Conservation (phyloP, 2,329 filamentous ascomycete species). For the Penicillium fuscoglaucum region DNA sequence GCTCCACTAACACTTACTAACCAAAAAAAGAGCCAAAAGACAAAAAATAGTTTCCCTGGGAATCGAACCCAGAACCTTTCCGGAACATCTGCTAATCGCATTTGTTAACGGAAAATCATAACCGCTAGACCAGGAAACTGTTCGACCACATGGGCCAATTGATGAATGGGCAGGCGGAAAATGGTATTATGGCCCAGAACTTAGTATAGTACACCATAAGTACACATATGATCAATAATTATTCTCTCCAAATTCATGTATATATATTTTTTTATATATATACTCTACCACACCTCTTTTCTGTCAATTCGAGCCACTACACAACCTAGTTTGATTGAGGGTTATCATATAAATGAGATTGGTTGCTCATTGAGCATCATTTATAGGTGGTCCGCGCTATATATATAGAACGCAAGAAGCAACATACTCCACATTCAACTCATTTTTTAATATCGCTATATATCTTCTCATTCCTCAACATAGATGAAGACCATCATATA, state of each 20-base stretch:
- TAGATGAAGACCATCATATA: no score
- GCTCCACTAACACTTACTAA: no score
- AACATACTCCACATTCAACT: not conserved
- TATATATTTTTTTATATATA: no score
- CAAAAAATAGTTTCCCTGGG: constrained; percentile 7
- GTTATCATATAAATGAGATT: no score
- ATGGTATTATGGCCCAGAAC: not conserved
- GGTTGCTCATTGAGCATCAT: not conserved
- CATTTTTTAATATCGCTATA: no score
- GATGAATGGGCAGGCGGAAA: fast-evolving
- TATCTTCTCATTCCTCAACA: no score
- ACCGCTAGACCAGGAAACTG: constrained; percentile 11
- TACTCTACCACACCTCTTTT: not conserved
- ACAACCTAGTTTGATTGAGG: not conserved
- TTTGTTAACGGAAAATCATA: constrained; percentile 12
- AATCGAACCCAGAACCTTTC: constrained; percentile 11
- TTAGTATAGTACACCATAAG: not conserved
- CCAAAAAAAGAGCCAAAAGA: not conserved
- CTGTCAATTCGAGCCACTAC: not conserved
- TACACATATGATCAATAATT: not conserved
- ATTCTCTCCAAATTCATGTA: not conserved
- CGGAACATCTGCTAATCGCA: constrained; percentile 1
- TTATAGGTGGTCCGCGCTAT: no score
- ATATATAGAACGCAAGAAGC: not conserved
- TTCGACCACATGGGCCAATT: not conserved